Base-by-base conservation (phyloP, 139 green algal genomes). In the Chlamydomonas applanata region DNA sequence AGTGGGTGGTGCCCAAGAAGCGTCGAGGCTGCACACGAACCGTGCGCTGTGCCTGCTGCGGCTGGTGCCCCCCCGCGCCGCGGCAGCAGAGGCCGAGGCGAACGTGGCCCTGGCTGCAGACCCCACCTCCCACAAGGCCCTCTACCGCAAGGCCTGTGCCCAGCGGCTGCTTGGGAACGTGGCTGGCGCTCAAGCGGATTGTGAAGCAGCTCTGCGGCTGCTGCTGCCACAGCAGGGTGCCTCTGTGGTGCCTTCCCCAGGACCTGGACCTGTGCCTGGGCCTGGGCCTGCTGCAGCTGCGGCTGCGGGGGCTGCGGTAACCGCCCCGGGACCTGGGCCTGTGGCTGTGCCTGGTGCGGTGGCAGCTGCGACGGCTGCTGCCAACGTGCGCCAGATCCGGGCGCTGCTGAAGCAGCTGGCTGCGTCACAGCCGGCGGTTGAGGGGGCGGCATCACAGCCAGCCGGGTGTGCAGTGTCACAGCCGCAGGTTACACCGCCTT, bases 71-170 rank as follows among this genome's bases (percentile, higher is more conserved):
- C 24, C 59, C 35, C 36, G 27, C 11, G 59, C 59, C 35, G 67
- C 35, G 34, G 35, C 65, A 22, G 65, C 65, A 59, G 67, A 40
- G 22, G 67, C 67, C 25, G 69, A 78, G 27, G 72, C 61, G 1
- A 30, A 66, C 2, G 45, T n/a, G 16, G 72, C 72, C 5, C 3
- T 72, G 30, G 29, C 1, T 3, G 72, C 72, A 24, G 72, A 78
- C 49, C 72, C 72, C 19, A 32, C 45, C 20, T 78, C 59, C 19
- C 17, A 45, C 29, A 78, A 78, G 63, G 72, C 71, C 4, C 30
- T 71, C 35, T 82, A 82, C 64, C 77, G 77, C 0, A 5, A 60
- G 1, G 77, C 77, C n/a, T 60, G 52, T 20, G 77, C 64, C 0
- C 77, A 30, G 27, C 40, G 29, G 52, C 36, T 34, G 25, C 30